phyloP scores from a whole-genome alignment of 106 monocot species.

The Dioscorea alata region DNA sequence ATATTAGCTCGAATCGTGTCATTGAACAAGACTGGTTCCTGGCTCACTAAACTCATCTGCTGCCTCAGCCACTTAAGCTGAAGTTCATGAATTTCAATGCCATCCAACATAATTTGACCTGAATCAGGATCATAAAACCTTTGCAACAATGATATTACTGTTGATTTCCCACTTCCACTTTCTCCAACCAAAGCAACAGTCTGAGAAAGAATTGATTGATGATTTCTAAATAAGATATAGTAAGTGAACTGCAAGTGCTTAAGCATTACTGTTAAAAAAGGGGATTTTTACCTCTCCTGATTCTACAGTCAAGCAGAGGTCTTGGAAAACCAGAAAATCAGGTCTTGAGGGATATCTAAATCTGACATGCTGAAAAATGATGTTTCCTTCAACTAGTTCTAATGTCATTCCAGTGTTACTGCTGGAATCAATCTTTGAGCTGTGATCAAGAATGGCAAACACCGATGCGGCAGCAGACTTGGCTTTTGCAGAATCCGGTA shows the following conservation, averaged over 20 bases:
- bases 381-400: background rate
- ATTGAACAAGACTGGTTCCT: background rate
- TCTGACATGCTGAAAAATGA: background rate
- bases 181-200: slow-evolving; percentile 4
- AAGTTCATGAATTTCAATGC: background rate
- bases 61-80: slow-evolving; percentile 3
- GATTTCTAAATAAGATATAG: too few species aligned
- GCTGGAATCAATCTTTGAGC: too few species aligned
- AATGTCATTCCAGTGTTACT: too few species aligned
- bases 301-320: background rate
- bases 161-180: slow-evolving; percentile 2
- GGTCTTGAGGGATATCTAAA: background rate
- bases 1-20: slow-evolving; percentile 1
- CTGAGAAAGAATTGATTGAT: background rate
- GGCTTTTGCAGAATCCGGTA: too few species aligned
- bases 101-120: background rate
- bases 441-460: too few species aligned
- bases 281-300: too few species aligned
- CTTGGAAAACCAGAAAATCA: background rate
- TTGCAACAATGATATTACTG: slow-evolving; percentile 2
- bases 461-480: too few species aligned
- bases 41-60: slow-evolving; percentile 1
- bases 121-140: slow-evolving; percentile 7
- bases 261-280: too few species aligned
- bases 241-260: too few species aligned